Base-by-base conservation (phyloP, 371 early-diverging fungal species). In the Coemansia sp. region DNA sequence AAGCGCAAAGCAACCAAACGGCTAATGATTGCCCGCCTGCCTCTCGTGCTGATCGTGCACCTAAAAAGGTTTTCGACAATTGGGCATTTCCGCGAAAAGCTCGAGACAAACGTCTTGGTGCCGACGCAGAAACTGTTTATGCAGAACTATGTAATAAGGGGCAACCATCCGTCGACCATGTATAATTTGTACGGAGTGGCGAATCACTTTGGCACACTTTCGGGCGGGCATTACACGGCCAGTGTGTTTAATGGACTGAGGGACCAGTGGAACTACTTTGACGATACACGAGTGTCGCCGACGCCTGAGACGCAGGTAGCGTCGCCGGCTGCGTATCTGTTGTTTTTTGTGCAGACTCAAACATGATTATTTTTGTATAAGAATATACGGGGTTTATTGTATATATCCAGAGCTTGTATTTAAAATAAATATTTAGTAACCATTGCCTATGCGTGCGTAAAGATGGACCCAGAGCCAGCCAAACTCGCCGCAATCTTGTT, bases 191-290 rank as follows among this genome's bases (percentile, higher is more conserved):
- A 94, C 79, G 94, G 90, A 18, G 90, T 98, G n/a, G 94, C 96
- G 83, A 96, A 95, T 72, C 98, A 98, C 71, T 93, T 88, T 74
- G 98, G 98, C 8, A 88, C 93, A 1, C 79, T 96, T 54, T 92
- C 88, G 54, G 91, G 94, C 40, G 98, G 98, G 1, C 98, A 98
- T 72, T 98, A 98, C 68, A 98, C 97, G 16, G 96, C 97, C 0
- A 88, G 87, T 71, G 94, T 96, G 3, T 83, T 90, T 42, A 90
- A 91, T 69, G 88, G 88, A 3, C 83, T 89, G 62, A 85, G 88
- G 11, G 84, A 86, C 21, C 86, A 90, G 74, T 98, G 98, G 98
- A 91, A 89, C 75, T 87, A 90, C 62, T 95, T 95, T 84, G 95
- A 97, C 79, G 98, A 98, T 80, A 89, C 94, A 23, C 81, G 93